These are phyloP conservation scores for Trametes hirsuta DNA, from an alignment of 1,284 basidiomycete species.

Conservation along the genomic window DNA sequence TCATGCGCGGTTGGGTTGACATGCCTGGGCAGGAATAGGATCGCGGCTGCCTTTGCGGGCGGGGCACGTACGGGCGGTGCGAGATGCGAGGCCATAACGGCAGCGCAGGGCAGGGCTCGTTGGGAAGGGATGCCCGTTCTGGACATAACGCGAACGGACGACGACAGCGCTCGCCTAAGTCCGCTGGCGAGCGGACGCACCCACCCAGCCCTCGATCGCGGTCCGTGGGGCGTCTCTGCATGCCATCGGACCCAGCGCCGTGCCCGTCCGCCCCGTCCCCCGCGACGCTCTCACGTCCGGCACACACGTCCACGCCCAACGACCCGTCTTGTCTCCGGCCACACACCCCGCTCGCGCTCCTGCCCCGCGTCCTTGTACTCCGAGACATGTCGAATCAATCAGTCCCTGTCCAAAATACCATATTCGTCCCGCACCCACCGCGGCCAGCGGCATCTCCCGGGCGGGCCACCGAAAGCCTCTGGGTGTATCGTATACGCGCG, in stretches of 20 bases:
- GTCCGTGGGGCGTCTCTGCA: slow-evolving; percentile 15
- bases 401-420: neutral
- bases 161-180: neutral
- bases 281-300: neutral
- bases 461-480: neutral
- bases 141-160: neutral
- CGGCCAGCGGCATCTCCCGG: slow-evolving; percentile 8
- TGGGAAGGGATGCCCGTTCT: slow-evolving; percentile 9
- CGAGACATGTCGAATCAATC: slow-evolving; percentile 10
- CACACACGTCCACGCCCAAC: neutral
- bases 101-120: slow-evolving; percentile 1
- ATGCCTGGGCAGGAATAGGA: slow-evolving; percentile 17
- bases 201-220: slow-evolving; percentile 19
- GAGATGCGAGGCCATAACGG: slow-evolving; percentile 5
- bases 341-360: neutral
- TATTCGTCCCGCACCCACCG: neutral
- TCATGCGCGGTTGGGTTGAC: slow-evolving; percentile 20
- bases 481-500: slow-evolving; percentile 4
- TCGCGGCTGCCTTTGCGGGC: slow-evolving; percentile 13
- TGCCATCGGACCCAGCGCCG: neutral
- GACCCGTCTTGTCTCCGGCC: neutral
- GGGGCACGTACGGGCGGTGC: slow-evolving; percentile 13
- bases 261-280: neutral
- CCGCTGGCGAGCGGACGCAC: slow-evolving; percentile 2
- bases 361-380: slow-evolving; percentile 11